Base-by-base conservation (phyloP, 345 rosid species). In the Acer saccharum region DNA sequence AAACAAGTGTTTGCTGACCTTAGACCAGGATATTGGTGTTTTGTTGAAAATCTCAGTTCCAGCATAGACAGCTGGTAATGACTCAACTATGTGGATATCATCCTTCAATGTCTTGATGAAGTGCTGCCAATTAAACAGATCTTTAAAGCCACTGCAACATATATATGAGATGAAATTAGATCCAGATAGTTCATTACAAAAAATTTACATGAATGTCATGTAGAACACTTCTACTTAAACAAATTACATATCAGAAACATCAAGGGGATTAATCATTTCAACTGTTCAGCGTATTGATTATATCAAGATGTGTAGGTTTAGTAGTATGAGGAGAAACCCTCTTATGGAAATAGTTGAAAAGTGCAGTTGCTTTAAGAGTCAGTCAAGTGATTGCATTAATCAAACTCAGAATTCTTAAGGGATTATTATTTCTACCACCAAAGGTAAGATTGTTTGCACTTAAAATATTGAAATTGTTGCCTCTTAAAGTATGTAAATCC, bases 1-100 rank as follows among this genome's bases (percentile, higher is more conserved):
- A 71, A 25, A 43, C 13, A 72, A 65, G 54, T 61, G 18, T 69
- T 32, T 81, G 62, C 46, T 62, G 77, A 92, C 98, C 98, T 92
- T 93, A 20, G 99, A 95, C 99, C 99, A 95, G 23, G 99, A 93
- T 77, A 95, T 88, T 67, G 93, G 97, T 76, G 97, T 96, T 83
- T 96, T 96, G 29, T 71, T 81, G 77, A 92, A 87, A 79, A 95
- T 90, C 76, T 92, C 90, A 1, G 81, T 79, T 63, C 85, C 89
- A 29, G 91, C 85, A 82, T 86, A 86, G 70, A 87, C 86, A 50
- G 88, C 76, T 64, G 97, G 99, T 78, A 94, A 77, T 63, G 83
- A 54, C 90, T 96, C 98, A 68, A 94, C 95, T 74, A 94, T 87
- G 83, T 90, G 97, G 77, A 96, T 83, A 75, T 92, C 98, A 84